Evolutionary conservation across 108 stramenopile genomes (phyloP).

Genomic region (Craspedostauros australis): DNA sequence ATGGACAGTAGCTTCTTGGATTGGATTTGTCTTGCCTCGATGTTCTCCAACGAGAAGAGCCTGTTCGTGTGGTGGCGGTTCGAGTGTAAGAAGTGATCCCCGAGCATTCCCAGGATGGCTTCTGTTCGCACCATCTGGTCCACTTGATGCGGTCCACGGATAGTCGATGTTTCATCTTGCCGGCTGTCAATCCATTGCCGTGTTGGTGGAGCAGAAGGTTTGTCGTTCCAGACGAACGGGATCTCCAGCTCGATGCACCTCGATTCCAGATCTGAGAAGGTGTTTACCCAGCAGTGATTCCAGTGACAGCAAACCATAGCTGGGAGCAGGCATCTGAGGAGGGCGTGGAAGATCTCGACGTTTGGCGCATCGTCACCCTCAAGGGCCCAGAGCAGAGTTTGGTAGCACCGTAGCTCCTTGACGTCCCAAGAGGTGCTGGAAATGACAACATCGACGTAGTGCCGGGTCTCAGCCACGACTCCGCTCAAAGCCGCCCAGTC

Average conservation of each 20-base stretch:
- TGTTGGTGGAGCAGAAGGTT: slow-evolving; percentile 2
- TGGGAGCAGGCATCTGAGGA: slow-evolving; percentile 44
- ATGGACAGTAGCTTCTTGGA: too few species aligned
- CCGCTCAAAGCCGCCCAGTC: too few species aligned
- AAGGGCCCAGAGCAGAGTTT: slow-evolving; percentile 78
- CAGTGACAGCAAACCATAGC: slow-evolving; percentile 38
- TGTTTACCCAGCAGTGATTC: slow-evolving; percentile 53
- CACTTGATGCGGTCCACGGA: too few species aligned
- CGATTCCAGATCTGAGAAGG: slow-evolving; percentile 41
- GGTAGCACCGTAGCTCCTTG: slow-evolving; percentile 73
- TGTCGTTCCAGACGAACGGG: slow-evolving; percentile 51
- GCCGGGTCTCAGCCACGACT: slow-evolving; percentile 12
- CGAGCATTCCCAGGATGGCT: too few species aligned
- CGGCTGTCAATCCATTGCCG: background rate
- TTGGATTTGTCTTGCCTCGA: too few species aligned
- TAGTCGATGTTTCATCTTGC: too few species aligned
- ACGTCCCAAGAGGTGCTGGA: slow-evolving; percentile 40
- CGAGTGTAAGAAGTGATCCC: too few species aligned
- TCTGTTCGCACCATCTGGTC: too few species aligned
- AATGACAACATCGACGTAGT: slow-evolving; percentile 31
- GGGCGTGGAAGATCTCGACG: slow-evolving; percentile 14
- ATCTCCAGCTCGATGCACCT: slow-evolving; percentile 35
- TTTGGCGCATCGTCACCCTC: slow-evolving; percentile 35
- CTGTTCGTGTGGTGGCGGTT: too few species aligned
- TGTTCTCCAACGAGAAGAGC: too few species aligned